These are phyloP conservation scores for Fagopyrum homotropicum DNA, from an alignment of 148 eudicot genomes.

Conservation along the genomic window DNA sequence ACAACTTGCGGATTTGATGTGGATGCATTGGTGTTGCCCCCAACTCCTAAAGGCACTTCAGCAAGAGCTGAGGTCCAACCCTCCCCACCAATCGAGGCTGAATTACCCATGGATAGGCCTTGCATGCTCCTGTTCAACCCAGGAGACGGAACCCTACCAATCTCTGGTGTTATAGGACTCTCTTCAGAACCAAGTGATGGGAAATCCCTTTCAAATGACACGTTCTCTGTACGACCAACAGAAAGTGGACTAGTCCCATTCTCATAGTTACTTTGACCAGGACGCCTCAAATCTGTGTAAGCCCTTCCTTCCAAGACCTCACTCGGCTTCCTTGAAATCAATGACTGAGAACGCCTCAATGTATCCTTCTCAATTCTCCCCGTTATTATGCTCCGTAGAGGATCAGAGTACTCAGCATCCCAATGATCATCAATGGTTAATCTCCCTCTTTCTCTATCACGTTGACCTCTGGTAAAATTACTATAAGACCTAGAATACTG, in stretches of 20 bases:
- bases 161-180: constrained; percentile 48
- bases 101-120: constrained; percentile 45
- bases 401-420: constrained; percentile 58
- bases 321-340: constrained; percentile 45
- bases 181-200: constrained; percentile 70
- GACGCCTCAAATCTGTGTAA: constrained; percentile 25
- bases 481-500: constrained; percentile 44
- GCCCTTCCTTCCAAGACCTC: constrained; percentile 35
- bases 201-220: constrained; percentile 67
- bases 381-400: constrained; percentile 39
- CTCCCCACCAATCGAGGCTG: constrained; percentile 58
- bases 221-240: constrained; percentile 34
- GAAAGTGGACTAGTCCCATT: constrained; percentile 34
- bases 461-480: constrained; percentile 56
- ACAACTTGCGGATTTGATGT: neutral
- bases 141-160: constrained; percentile 62
- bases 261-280: constrained; percentile 21
- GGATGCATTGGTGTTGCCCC: constrained; percentile 29
- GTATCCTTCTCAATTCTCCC: constrained; percentile 48
- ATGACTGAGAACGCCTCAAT: constrained; percentile 60
- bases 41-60: constrained; percentile 60
- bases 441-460: constrained; percentile 58
- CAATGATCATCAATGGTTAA: constrained; percentile 42
- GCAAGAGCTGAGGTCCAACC: constrained; percentile 93
- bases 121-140: constrained; percentile 57